phyloP scores from a whole-genome alignment of 2,329 filamentous ascomycete genomes.

The Phialemoniopsis sp. region DNA sequence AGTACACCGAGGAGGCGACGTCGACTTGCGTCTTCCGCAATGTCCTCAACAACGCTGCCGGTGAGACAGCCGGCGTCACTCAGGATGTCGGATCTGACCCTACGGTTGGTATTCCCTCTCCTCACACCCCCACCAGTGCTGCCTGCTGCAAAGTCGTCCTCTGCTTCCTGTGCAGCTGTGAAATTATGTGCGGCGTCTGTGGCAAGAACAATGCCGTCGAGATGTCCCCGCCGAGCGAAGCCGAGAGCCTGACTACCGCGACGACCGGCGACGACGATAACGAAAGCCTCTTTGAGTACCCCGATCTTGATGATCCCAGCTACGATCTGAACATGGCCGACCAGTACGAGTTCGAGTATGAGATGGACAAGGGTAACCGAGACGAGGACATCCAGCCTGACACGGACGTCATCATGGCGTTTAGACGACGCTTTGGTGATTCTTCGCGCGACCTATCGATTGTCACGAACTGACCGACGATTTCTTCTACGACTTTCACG shows the following conservation, averaged over 20 bases:
- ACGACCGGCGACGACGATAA: conserved; percentile 5
- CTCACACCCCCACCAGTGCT: conserved; percentile 4
- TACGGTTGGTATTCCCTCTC: conserved; percentile 74
- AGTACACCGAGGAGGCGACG: conserved; percentile 80
- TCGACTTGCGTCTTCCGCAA: conserved; percentile 96
- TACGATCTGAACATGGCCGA: background rate
- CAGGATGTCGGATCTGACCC: conserved; percentile 97
- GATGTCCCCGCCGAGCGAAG: conserved; percentile 6
- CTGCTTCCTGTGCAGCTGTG: conserved; percentile 10
- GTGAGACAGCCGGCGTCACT: conserved; percentile 94
- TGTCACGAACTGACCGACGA: too few relatives aligned
- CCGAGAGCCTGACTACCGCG: conserved; percentile 4
- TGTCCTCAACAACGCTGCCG: conserved; percentile 83
- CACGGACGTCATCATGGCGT: conserved; percentile 3
- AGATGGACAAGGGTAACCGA: conserved; percentile 1
- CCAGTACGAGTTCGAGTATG: conserved; percentile 9
- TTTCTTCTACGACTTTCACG: too few relatives aligned
- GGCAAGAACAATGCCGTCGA: conserved; percentile 14
- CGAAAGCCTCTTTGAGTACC: conserved; percentile 5
- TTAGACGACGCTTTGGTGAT: conserved; percentile 1
- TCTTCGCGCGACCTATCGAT: too few relatives aligned
- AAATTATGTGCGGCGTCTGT: conserved; percentile 36
- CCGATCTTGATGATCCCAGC: conserved; percentile 5
- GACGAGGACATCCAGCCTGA: background rate
- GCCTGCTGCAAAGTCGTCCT: conserved; percentile 5